Evolutionary conservation across 1,139 yeast species (phyloP), one percentile per base, ranked within the genome.

Genomic region (Taphrina populina): DNA sequence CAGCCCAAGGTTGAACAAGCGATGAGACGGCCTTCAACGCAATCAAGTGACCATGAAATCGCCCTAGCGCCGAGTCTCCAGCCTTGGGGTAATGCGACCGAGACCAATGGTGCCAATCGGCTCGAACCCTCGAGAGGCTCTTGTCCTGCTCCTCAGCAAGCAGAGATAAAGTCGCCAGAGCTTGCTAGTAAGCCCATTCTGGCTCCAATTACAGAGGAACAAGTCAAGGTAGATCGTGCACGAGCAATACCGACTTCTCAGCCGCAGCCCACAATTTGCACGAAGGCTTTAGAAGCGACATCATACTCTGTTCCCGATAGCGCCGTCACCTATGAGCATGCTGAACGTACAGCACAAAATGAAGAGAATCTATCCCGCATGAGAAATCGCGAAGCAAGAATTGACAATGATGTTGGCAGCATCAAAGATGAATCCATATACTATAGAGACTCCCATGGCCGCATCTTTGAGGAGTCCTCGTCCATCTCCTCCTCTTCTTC

Each of bases 231-330:
- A 21, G 36, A 41, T 17, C 36, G 44, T 7, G 19, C 39, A 13
- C 46, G 44, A 4, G 39, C 29, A 10, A 39, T 39, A 2, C 26
- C 33, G 17, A 36, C 44, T n/a, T 24, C 46, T 10, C 46, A 49
- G 27, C 54, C 54, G 13, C 46, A 49, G 23, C 46, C 54, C 4
- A 30, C 24, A 23, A 27, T 49, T 40, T 39, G 26, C 24, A 49
- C 54, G 19, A 49, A 49, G 29, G 54, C 54, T 5, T 7, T 33
- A 19, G 54, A 49, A 20, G 43, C 54, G 19, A 49, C 54, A 1
- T 41, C 44, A 10, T 49, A 23, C 20, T 27, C 46, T 5, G 40
- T 26, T 34, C 52, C 39, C 6, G 37, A 24, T 3, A 20, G n/a
- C 2, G 34, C 21, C 11, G 20, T 49, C 13, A 32, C 46, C 15